Conservation (phyloP, 2,329 filamentous ascomycete species). For the Pseudogymnoascus sp. region DNA sequence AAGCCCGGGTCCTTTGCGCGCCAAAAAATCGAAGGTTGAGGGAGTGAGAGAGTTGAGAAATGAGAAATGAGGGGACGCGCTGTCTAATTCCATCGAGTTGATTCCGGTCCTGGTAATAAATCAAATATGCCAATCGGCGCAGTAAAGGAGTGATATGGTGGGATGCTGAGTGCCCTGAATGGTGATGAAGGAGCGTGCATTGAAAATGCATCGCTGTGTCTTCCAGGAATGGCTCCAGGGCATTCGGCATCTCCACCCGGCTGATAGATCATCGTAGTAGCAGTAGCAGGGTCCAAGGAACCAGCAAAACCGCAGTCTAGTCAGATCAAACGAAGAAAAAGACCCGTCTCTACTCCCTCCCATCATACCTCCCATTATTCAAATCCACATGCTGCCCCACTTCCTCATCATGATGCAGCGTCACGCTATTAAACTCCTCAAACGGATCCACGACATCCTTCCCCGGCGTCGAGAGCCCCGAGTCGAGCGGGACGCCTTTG, state of each 20-base stretch:
- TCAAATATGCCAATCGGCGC: neutral
- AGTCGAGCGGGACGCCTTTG: constrained; percentile 81
- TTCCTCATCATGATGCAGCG: constrained; percentile 90
- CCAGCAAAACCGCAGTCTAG: neutral
- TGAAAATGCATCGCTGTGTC: neutral
- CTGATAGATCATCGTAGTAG: neutral
- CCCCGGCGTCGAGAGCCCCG: constrained; percentile 75
- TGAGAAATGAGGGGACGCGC: neutral
- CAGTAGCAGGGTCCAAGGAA: neutral
- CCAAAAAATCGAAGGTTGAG: neutral
- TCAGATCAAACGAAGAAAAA: neutral
- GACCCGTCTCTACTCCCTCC: neutral
- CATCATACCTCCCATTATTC: constrained; percentile 9
- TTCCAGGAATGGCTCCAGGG: neutral
- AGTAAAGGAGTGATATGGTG: neutral
- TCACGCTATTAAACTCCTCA: constrained; percentile 97
- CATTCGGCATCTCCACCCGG: neutral
- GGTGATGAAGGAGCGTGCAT: neutral
- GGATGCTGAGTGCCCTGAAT: neutral
- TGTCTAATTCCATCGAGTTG: neutral
- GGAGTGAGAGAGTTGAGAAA: neutral
- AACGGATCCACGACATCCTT: constrained; percentile 83
- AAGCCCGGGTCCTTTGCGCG: neutral
- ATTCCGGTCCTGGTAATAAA: neutral
- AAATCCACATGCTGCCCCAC: constrained; percentile 8